Base-by-base conservation (phyloP, 2,329 filamentous ascomycete genomes). In the Trematosphaeria pertusa region DNA sequence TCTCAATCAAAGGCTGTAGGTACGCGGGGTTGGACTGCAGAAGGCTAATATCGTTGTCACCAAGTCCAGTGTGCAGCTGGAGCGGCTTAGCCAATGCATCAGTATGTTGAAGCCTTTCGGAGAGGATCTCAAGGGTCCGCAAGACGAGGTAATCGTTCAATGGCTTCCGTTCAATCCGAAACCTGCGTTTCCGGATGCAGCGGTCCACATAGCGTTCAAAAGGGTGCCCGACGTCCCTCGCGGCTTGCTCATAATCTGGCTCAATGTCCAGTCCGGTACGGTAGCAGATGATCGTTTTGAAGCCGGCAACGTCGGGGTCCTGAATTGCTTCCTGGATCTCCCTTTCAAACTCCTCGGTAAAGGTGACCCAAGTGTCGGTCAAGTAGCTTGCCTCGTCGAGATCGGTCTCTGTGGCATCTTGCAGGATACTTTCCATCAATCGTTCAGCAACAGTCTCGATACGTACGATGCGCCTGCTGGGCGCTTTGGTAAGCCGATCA, bases 281-380 rank as follows among this genome's bases (percentile, higher is more conserved):
- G 67, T 94, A 94, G 72, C 89, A 93, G 44, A 95, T 83, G 37
- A 92, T 84, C 1, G 86, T 89, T 70, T 95, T 94, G 79, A 95
- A 95, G 2, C 82, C 90, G 1, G 84, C 88, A 2, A 95, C 85
- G 14, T 86, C 80, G 0, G 81, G 74, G 61, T 94, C 86, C 0
- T 77, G 73, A 19, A 91, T 77, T 2, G 83, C 80, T 1, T 77
- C 70, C 9, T 73, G 64, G 26, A 94, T 85, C 18, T 76, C 70
- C 2, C 70, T 62, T 41, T 76, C 73, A 46, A 86, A 85, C 3
- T 76, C 73, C 3, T 71, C 69, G 10, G 79, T 70, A 59, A 84
- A 81, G 21, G 60, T 63, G 1, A 73, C 62, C 69, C 75, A 77
- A 21, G 62, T 71, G 55, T 70, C 52, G 28, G 65, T 65, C 7